Base-by-base conservation (phyloP, 768 basidiomycete species). In the Hortiboletus flavorubellus region DNA sequence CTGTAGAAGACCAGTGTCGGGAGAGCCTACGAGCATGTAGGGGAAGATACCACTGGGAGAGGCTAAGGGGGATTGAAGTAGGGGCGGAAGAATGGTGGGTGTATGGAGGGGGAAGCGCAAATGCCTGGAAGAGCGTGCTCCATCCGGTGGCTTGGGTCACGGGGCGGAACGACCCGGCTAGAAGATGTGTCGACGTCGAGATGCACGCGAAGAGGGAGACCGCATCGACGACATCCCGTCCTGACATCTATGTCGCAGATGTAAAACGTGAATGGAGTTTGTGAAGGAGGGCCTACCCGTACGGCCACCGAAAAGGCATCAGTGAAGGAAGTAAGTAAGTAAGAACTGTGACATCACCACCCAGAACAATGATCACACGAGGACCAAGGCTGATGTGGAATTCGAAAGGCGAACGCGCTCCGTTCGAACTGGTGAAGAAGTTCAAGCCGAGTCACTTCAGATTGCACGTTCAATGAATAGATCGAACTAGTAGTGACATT, bases 181-280 rank as follows among this genome's bases (percentile, higher is more conserved):
- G 29, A 1, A 67, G 23, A 51, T 65, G 62, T 2, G 64, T 64
- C 18, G 59, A 62, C 6, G 65, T 65, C 8, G 65, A 65, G 23
- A 65, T 26, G 23, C 43, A 43, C 41, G 14, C 37, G 7, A 42
- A 56, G 7, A 21, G 5, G 14, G 30, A 38, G 2, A 31, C 38
- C 0, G 23, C 59, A 5, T 49, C 34, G 15, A 23, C 16, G 3
- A 5, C 16, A 2, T 4, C n/a, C 29, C 29, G n/a, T 16, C 50
- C 29, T 16, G 42, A 5, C 4, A 46, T 11, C 64, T 65, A 29
- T 21, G 31, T 16, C 15, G 14, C 18, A 30, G 29, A 18, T 9
- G 23, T 49, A 29, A 4, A 31, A 23, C 12, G 26, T 18, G 6
- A 18, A 30, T 18, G 29, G 11, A 21, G 9, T 8, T 10, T 8